A percentile compares a stretch with the other conserved stretches of the same genome.
Evolutionary conservation across 108 stramenopile species (phyloP).

Genomic region (Schizochytrium sp.): DNA sequence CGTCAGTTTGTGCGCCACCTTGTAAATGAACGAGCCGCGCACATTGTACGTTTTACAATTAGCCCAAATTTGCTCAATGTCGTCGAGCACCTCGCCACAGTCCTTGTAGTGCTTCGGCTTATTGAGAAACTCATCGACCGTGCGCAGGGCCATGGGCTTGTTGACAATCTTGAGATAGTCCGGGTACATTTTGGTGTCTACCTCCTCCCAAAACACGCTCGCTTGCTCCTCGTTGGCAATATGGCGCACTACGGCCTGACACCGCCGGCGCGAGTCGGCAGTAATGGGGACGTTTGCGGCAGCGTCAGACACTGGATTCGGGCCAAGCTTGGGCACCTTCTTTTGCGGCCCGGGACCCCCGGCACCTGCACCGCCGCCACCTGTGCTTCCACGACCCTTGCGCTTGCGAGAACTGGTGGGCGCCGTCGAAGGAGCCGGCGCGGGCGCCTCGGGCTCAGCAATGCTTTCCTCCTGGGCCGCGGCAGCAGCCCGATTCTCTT

Average conservation of each 20-base stretch:
- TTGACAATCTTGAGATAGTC: constrained; percentile 24
- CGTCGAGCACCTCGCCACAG: neutral
- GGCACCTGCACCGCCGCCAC: neutral
- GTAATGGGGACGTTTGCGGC: neutral
- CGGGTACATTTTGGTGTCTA: constrained; percentile 23
- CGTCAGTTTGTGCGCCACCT: neutral
- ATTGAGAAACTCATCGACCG: neutral
- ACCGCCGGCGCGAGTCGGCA: neutral
- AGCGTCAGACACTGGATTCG: neutral
- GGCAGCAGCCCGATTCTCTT: neutral
- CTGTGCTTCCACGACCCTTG: neutral
- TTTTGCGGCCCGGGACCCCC: neutral
- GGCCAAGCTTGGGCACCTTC: neutral
- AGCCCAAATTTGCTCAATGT: neutral
- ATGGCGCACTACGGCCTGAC: constrained; percentile 5
- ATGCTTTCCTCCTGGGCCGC: neutral
- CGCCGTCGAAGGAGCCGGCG: neutral
- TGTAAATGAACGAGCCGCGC: neutral
- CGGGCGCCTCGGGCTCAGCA: neutral
- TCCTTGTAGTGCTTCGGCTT: neutral
- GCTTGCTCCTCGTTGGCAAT: constrained; percentile 20
- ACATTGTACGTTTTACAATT: neutral
- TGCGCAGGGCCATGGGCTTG: constrained; percentile 32
- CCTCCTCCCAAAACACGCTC: constrained; percentile 23
- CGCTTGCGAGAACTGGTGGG: neutral